Conservation (phyloP, 2,329 filamentous ascomycete genomes). For the Leptographium flavum region DNA sequence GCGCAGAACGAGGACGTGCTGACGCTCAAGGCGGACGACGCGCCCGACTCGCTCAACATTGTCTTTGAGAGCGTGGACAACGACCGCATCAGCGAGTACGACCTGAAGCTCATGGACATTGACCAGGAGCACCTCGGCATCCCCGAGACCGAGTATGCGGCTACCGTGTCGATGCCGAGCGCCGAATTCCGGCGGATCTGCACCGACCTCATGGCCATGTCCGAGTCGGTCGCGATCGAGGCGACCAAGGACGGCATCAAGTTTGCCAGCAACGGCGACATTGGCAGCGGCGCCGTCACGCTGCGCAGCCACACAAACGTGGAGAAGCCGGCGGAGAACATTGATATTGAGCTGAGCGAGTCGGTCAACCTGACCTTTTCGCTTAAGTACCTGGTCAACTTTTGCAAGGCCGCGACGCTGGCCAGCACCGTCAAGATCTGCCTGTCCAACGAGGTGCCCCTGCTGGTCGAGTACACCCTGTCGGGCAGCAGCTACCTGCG, state of each 20-base stretch:
- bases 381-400: conserved; percentile 98
- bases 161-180: conserved; percentile 79
- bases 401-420: conserved; percentile 91
- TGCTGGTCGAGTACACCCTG: conserved; percentile 84
- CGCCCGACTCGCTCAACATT: conserved; percentile 88
- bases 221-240: conserved; percentile 92
- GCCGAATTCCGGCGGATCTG: conserved; percentile 90
- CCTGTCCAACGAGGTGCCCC: conserved; percentile 88
- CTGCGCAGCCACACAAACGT: conserved; percentile 78
- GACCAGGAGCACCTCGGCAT: conserved; percentile 99
- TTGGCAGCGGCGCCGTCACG: conserved; percentile 87
- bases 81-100: conserved; percentile 94
- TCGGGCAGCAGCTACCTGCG: conserved; percentile 75
- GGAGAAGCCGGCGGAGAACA: conserved; percentile 74
- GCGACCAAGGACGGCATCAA: conserved; percentile 95
- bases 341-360: conserved; percentile 82
- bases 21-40: conserved; percentile 94
- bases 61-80: conserved; percentile 82
- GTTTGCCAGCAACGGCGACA: conserved; percentile 86
- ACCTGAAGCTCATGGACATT: conserved; percentile 99
- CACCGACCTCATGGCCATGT: conserved; percentile 79
- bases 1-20: conserved; percentile 90
- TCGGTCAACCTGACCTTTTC: conserved; percentile 93
- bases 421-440: conserved; percentile 77
- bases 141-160: conserved; percentile 95